Percentiles rank a stretch among this genome's conserved stretches.
phyloP scores from a whole-genome alignment of 1,284 basidiomycete species.

The Baeospora myosura region DNA sequence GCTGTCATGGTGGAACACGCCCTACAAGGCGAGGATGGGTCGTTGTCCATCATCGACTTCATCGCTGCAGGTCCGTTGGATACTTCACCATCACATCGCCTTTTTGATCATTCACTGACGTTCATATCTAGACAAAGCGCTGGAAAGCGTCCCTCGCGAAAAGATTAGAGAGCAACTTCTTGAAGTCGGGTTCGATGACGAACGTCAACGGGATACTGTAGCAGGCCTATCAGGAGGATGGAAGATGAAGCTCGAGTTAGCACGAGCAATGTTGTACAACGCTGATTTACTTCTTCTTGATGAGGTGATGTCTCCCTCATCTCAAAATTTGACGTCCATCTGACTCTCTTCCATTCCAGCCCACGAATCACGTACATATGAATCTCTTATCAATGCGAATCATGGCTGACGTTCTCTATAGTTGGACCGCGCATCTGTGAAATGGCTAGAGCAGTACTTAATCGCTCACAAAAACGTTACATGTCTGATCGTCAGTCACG shows the following conservation, averaged over 20 bases:
- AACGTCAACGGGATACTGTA: slow-evolving; percentile 79
- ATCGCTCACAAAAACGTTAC: slow-evolving; percentile 78
- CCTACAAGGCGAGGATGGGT: slow-evolving; percentile 87
- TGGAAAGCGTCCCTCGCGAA: slow-evolving; percentile 50
- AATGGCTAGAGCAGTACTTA: slow-evolving; percentile 92
- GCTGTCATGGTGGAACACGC: slow-evolving; percentile 97
- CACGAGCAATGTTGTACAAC: slow-evolving; percentile 93
- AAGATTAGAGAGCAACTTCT: slow-evolving; percentile 74
- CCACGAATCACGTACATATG: slow-evolving; percentile 81
- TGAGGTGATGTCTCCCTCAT: slow-evolving; percentile 40
- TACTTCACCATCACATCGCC: slow-evolving; percentile 1
- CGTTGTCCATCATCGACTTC: slow-evolving; percentile 80
- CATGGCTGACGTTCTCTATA: slow-evolving; percentile 25
- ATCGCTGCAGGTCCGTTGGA: slow-evolving; percentile 64
- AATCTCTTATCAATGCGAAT: slow-evolving; percentile 10
- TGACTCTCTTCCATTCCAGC: slow-evolving; percentile 38
- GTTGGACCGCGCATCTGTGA: slow-evolving; percentile 85
- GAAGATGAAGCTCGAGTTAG: slow-evolving; percentile 98
- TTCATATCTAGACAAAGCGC: slow-evolving; percentile 46
- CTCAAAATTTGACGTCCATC: slow-evolving; percentile 2
- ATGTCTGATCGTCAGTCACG: slow-evolving; percentile 94
- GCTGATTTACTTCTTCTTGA: slow-evolving; percentile 91
- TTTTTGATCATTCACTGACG: slow-evolving; percentile 3
- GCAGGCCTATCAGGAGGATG: slow-evolving; percentile 94
- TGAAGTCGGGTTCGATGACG: slow-evolving; percentile 90